Conservation (phyloP, 257 asterid species). For the Datura wrightii region DNA sequence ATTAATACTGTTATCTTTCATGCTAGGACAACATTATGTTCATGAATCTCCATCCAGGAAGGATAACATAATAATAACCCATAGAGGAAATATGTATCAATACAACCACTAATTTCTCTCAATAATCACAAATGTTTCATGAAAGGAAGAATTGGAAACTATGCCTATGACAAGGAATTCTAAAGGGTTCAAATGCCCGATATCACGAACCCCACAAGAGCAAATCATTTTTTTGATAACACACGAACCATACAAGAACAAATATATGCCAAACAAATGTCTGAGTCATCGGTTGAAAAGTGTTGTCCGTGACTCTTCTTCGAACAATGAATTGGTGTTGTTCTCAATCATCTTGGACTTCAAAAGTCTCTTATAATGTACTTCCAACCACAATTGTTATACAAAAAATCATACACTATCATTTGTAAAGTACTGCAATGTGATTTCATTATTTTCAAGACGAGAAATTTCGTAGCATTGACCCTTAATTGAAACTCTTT, state of each 20-base stretch:
- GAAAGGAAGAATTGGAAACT: not conserved
- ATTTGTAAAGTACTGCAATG: not conserved
- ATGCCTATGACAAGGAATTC: not conserved
- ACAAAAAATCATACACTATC: not conserved
- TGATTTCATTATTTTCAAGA: not conserved
- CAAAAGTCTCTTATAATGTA: not conserved
- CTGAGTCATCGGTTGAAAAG: not conserved
- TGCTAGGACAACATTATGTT: not conserved
- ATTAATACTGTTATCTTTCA: not conserved
- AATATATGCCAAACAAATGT: not conserved
- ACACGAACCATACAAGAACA: not conserved
- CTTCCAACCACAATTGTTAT: not conserved
- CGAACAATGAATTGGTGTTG: not conserved
- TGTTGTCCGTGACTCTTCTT: not conserved
- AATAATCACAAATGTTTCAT: not conserved
- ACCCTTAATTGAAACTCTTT: not conserved
- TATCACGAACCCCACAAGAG: not conserved
- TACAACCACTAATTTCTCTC: not conserved
- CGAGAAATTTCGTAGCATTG: not conserved
- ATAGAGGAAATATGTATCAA: not conserved
- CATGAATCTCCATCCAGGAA: not conserved
- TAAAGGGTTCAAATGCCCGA: not conserved
- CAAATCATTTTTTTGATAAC: not conserved
- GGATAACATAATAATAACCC: not conserved
- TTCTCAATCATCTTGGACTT: not conserved